Evolutionary conservation across 2,329 filamentous ascomycete genomes (phyloP).

Genomic region (Botrytis fragariae): DNA sequence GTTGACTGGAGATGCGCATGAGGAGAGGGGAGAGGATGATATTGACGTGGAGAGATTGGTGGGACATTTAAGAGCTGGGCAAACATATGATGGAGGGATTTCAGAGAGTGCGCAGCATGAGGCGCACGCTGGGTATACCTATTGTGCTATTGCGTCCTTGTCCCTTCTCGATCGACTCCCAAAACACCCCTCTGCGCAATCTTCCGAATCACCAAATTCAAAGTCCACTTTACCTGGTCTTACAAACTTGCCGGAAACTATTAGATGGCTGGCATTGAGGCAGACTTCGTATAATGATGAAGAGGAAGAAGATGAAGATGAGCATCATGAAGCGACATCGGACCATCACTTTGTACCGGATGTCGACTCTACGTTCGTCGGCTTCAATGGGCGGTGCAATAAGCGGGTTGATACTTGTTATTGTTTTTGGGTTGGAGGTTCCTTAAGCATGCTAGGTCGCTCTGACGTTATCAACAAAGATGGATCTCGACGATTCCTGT

Average conservation of each 20-base stretch:
- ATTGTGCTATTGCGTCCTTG: conserved; percentile 79
- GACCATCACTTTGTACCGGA: conserved; percentile 10
- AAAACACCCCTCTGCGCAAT: conserved; percentile 23
- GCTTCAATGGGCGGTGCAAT: conserved; percentile 87
- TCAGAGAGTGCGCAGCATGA: conserved; percentile 38
- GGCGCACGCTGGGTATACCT: conserved; percentile 73
- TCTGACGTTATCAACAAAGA: conserved; percentile 55
- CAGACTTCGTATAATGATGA: conserved; percentile 60
- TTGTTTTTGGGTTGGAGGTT: conserved; percentile 82
- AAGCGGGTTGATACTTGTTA: conserved; percentile 96
- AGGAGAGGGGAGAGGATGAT: conserved; percentile 56
- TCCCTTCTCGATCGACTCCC: conserved; percentile 56
- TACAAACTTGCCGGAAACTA: conserved; percentile 38
- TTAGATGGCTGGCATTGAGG: conserved; percentile 60
- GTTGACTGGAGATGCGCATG: conserved; percentile 61
- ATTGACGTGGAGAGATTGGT: conserved; percentile 71
- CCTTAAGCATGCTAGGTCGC: conserved; percentile 58
- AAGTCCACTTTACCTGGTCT: conserved; percentile 37
- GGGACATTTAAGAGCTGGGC: conserved; percentile 65
- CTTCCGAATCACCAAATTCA: conserved; percentile 21
- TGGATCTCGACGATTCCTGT: conserved; percentile 71
- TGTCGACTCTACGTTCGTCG: conserved; percentile 49
- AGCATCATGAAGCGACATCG: conserved; percentile 16
- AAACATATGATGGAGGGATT: conserved; percentile 42
- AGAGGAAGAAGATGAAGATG: conserved; percentile 37